Evolutionary conservation across 140 eudicot genomes (phyloP), one percentile per base, ranked within the genome.

Genomic region (Anethum foeniculum): DNA sequence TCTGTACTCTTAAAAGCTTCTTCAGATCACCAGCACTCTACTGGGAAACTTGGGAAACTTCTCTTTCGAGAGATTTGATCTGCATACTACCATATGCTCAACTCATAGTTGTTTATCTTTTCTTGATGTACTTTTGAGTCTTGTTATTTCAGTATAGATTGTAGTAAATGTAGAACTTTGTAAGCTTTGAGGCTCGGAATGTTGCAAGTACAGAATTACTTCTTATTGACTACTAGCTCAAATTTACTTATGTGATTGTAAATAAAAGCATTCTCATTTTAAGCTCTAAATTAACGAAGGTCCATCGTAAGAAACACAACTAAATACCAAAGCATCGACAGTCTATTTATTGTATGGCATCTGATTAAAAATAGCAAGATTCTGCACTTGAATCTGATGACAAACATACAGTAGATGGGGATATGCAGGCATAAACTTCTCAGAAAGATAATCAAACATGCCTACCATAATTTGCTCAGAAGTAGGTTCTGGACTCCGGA

Each of bases 1-100:
- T 84, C 90, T 1, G 80, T 67, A 58, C 78, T 88, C 77, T 81
- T 77, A 69, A 62, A 85, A 85, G 81, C 77, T 30, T 51, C 83
- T 86, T 43, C 87, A 5, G 75, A 68, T 82, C 84, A 16, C 77
- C 86, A 83, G 64, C 58, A 49, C 19, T 82, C 87, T 10, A 16
- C 48, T 9, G 34, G 19, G 34, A 64, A 64, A 28, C 71, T 64
- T 6, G 38, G 54, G 27, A 28, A 39, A 44, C 32, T 69, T 27
- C 34, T 8, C 18, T 58, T 71, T 47, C 60, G 71, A 78, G 65
- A 36, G 82, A 80, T 7, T 7, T 64, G 38, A 64, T n/a, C 60
- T 52, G 60, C n/a, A 16, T 18, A 4, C 60, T 52, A 52, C 8
- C 60, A 52, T 52, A 21, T 58, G 28, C 4, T 52, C 25, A 52